Conservation (phyloP, 371 early-diverging fungal species). For the Dichotomocladium elegans region DNA sequence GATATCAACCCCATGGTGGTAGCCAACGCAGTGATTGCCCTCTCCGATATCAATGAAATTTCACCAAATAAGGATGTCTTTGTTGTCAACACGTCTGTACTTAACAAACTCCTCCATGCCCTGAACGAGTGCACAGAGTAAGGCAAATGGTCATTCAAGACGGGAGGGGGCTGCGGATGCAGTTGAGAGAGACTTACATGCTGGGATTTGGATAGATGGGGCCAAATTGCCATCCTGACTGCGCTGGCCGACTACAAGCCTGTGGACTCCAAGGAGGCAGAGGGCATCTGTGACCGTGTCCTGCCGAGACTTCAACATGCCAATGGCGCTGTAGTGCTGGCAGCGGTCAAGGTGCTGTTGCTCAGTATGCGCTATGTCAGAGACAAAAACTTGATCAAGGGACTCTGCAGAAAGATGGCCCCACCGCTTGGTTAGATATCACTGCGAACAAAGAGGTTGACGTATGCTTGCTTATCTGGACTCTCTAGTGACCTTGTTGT, state of each 20-base stretch:
- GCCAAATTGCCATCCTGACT: slow-evolving; percentile 87
- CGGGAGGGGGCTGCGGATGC: too few relatives aligned
- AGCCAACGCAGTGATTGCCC: slow-evolving; percentile 87
- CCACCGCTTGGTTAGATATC: slow-evolving; percentile 75
- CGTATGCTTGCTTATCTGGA: background rate
- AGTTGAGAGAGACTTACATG: background rate
- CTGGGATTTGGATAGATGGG: slow-evolving; percentile 69
- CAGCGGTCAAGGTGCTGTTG: slow-evolving; percentile 69
- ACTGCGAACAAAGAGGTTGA: background rate
- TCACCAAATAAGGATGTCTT: slow-evolving; percentile 69
- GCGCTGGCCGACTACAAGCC: slow-evolving; percentile 72
- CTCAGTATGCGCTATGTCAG: slow-evolving; percentile 61
- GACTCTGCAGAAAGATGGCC: slow-evolving; percentile 78
- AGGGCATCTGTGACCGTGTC: slow-evolving; percentile 87
- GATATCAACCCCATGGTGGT: slow-evolving; percentile 97
- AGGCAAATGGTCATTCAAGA: too few relatives aligned
- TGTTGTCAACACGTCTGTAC: slow-evolving; percentile 66
- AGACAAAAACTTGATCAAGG: slow-evolving; percentile 64
- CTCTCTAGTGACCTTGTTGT: slow-evolving; percentile 75
- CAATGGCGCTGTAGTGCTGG: slow-evolving; percentile 62
- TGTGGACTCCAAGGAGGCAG: slow-evolving; percentile 65
- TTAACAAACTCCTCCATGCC: slow-evolving; percentile 86
- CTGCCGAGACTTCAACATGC: slow-evolving; percentile 79
- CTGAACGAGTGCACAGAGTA: slow-evolving; percentile 95
- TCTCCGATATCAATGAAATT: slow-evolving; percentile 86